Base-by-base conservation (phyloP, 352 stramenopile genomes). In the Sclerospora graminicola region DNA sequence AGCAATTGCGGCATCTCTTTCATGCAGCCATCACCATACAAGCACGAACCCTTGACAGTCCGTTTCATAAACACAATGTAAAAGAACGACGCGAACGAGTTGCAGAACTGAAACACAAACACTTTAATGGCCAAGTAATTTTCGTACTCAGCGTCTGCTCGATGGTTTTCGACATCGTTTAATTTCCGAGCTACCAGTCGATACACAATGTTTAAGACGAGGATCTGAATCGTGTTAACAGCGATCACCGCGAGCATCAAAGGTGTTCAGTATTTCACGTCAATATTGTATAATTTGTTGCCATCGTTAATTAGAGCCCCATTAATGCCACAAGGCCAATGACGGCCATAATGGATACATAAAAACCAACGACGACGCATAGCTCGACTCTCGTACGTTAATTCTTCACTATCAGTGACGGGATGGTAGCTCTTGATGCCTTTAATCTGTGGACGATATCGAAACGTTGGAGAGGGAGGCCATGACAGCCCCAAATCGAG, bases 101-200 rank as follows among this genome's bases (percentile, higher is more conserved):
- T 97, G 51, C 95, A 94, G 53, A 98, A 98, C 56, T 96, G 82
- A 60, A 99, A 99, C 24, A 97, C 64, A 47, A 98, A 98, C 8
- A 98, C 94, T 69, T 99, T 99, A 63, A 95, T 90, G 44, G 98
- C 97, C 46, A 99, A 69, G 42, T 89, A 63, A 50, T 94, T 95
- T 41, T 92, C 73, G 57, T 91, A 95, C 54, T 89, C 72, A 8
- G 66, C 70, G 19, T 94, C 77, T 0, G n/a, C n/a, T n/a, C n/a
- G n/a, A n/a, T n/a, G n/a, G n/a, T n/a, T n/a, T n/a, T n/a, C n/a
- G n/a, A n/a, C n/a, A n/a, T n/a, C n/a, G n/a, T n/a, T n/a, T n/a
- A n/a, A n/a, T n/a, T n/a, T n/a, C n/a, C n/a, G n/a, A n/a, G n/a
- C n/a, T n/a, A n/a, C n/a, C n/a, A n/a, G n/a, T n/a, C n/a, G n/a